Percentiles rank a stretch among this genome's conserved stretches.
These are phyloP conservation scores for Isabelozyma rhagii DNA, from an alignment of 805 yeast genomes.

Conservation along the genomic window DNA sequence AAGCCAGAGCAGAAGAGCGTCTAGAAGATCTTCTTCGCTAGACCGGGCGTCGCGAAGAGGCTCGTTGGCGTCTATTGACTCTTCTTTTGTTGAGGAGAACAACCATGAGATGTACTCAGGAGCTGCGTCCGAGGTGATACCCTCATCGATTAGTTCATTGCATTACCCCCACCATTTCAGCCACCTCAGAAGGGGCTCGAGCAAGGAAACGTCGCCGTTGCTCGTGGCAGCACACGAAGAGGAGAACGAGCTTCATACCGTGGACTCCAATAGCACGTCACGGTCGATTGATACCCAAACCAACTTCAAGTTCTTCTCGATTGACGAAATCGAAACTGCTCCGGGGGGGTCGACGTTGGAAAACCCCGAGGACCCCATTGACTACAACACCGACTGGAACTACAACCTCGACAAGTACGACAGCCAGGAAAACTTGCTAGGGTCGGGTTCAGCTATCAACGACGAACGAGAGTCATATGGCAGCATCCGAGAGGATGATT, in stretches of 20 bases:
- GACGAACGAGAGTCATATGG: background rate
- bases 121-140: conserved; percentile 71
- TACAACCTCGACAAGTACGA: conserved; percentile 48
- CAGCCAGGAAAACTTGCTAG: background rate
- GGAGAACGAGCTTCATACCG: conserved; percentile 31
- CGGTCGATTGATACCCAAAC: conserved; percentile 33
- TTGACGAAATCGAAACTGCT: conserved; percentile 80
- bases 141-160: conserved; percentile 73
- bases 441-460: background rate
- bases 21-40: conserved; percentile 22
- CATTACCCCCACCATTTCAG: conserved; percentile 64
- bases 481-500: background rate
- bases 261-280: conserved; percentile 31
- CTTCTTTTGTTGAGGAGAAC: conserved; percentile 50
- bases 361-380: conserved; percentile 53
- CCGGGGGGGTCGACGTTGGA: conserved; percentile 83
- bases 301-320: conserved; percentile 76
- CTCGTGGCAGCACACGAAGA: conserved; percentile 16
- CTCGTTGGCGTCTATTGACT: conserved; percentile 24
- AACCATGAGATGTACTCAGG: conserved; percentile 73
- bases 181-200: conserved; percentile 11
- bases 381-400: conserved; percentile 76
- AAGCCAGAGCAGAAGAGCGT: background rate
- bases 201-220: conserved; percentile 36
- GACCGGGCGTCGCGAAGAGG: conserved; percentile 26